Conservation (phyloP, 306 rosid genomes). For the Rosa chinensis region DNA sequence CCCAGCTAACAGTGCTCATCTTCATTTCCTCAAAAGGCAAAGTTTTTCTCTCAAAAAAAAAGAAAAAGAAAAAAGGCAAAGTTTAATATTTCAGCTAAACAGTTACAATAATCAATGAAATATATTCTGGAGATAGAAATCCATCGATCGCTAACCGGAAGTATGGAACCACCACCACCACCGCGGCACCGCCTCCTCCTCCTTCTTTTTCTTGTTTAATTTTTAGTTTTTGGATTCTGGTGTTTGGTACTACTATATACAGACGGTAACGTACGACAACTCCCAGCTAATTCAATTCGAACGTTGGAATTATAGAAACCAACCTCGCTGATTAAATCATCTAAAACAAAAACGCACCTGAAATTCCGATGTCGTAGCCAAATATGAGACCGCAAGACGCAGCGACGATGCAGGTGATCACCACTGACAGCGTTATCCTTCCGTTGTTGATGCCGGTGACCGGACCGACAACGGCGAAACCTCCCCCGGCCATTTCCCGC, state of each 20-base stretch:
- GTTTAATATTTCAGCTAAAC: not conserved
- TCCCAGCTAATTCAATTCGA: not conserved
- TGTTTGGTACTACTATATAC: not conserved
- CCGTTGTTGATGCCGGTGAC: slow-evolving; percentile 26
- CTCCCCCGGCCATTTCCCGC: slow-evolving; percentile 56
- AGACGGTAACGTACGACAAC: not conserved
- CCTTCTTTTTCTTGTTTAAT: not conserved
- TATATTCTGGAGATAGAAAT: not conserved
- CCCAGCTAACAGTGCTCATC: not conserved
- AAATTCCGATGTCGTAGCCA: slow-evolving; percentile 71
- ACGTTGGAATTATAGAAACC: not conserved
- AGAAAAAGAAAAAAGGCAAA: not conserved
- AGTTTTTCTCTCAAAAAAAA: not conserved
- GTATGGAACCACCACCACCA: not conserved
- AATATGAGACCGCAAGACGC: slow-evolving; percentile 72
- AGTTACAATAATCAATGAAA: not conserved
- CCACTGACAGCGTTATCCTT: slow-evolving; percentile 52
- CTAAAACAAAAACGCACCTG: slow-evolving; percentile 39
- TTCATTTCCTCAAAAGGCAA: not conserved
- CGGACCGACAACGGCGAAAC: slow-evolving; percentile 40
- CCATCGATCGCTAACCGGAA: not conserved
- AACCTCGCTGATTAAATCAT: not conserved
- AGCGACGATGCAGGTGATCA: slow-evolving; percentile 68
- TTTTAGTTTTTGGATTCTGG: not conserved
- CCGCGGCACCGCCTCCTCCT: not conserved